Percentiles rank a stretch among this genome's conserved stretches.
phyloP scores from a whole-genome alignment of 352 stramenopile species.

The Peronospora destructor region DNA sequence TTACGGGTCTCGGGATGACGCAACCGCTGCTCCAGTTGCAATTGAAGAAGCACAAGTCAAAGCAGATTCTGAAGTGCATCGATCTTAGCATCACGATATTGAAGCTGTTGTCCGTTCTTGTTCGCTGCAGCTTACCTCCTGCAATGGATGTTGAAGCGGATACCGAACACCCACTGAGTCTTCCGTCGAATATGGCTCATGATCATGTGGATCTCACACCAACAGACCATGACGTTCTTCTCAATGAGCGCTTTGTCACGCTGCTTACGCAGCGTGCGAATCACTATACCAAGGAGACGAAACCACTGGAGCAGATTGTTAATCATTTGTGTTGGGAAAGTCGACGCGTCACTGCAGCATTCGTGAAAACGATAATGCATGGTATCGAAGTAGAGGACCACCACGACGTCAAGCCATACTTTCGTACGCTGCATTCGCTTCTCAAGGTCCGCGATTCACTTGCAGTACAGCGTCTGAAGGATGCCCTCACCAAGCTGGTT shows the following conservation, averaged over 20 bases:
- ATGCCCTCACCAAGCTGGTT: conserved; percentile 65
- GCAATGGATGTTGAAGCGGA: conserved; percentile 52
- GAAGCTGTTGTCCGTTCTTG: conserved; percentile 65
- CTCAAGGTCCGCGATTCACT: conserved; percentile 75
- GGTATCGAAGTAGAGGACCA: conserved; percentile 79
- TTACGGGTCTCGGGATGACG: conserved; percentile 49
- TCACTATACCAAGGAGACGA: conserved; percentile 75
- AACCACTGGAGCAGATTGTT: conserved; percentile 70
- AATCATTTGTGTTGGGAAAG: conserved; percentile 78
- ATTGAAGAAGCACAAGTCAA: conserved; percentile 60
- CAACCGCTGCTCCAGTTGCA: conserved; percentile 61
- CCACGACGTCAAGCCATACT: conserved; percentile 84
- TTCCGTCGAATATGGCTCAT: conserved; percentile 60
- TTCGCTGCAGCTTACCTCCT: conserved; percentile 63
- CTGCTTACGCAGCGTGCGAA: conserved; percentile 66
- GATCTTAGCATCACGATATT: conserved; percentile 63
- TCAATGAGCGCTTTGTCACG: conserved; percentile 71
- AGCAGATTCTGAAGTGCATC: conserved; percentile 72
- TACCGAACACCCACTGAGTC: conserved; percentile 21
- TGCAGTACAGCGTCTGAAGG: conserved; percentile 45
- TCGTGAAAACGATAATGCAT: conserved; percentile 59
- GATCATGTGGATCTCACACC: conserved; percentile 59
- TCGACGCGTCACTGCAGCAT: conserved; percentile 41
- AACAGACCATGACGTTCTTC: conserved; percentile 53
- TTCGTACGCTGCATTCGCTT: conserved; percentile 76